Conservation (phyloP, 176 grass and related monocot species). For the Phragmites australis region DNA sequence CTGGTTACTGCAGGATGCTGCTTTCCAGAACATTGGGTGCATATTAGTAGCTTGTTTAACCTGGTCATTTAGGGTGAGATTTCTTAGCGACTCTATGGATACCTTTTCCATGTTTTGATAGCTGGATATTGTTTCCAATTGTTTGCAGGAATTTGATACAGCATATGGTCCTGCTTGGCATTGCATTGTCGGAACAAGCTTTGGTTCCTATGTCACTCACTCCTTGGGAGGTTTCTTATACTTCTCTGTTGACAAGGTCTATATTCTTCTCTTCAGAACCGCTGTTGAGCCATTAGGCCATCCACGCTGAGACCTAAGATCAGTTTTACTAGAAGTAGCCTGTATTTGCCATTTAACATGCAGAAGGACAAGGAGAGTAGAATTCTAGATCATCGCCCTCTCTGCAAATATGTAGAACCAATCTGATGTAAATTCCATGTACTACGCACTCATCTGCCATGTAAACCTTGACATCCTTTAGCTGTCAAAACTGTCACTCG, state of each 20-base stretch:
- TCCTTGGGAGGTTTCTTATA: conserved; percentile 68
- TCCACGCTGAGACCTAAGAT: conserved; percentile 22
- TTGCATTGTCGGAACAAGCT: conserved; percentile 76
- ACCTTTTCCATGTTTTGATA: background rate
- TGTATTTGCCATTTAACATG: conserved; percentile 33
- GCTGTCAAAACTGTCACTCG: background rate
- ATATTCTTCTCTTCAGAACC: conserved; percentile 72
- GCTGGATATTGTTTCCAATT: conserved; percentile 21
- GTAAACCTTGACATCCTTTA: conserved; percentile 11
- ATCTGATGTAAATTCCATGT: conserved; percentile 41
- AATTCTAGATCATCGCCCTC: background rate
- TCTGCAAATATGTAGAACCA: conserved; percentile 50
- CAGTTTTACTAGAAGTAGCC: conserved; percentile 10
- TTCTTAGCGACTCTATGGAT: background rate
- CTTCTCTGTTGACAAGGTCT: conserved; percentile 66
- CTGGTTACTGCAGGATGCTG: background rate
- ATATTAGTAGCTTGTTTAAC: background rate
- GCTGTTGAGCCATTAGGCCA: conserved; percentile 57
- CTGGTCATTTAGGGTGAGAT: background rate
- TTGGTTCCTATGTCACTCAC: conserved; percentile 76
- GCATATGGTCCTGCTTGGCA: conserved; percentile 75
- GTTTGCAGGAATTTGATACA: conserved; percentile 62
- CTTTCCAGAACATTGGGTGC: background rate
- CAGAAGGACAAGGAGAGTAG: conserved; percentile 41
- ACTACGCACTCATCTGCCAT: conserved; percentile 16